Evolutionary conservation across 192 early-diverging fungal species (phyloP).

Genomic region (Backusella circina): DNA sequence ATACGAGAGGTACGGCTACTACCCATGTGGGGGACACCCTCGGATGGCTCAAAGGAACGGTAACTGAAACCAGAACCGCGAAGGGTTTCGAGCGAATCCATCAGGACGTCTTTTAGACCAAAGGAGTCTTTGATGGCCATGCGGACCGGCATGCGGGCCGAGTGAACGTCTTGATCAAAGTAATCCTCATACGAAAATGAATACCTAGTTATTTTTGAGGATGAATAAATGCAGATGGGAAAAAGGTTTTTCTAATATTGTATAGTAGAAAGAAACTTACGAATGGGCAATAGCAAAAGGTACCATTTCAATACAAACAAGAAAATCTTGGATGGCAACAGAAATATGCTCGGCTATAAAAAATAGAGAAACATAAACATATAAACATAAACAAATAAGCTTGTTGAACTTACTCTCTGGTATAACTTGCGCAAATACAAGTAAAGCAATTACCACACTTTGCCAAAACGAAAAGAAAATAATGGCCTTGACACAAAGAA

Average conservation of each 20-base stretch:
- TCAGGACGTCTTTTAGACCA: slow-evolving; percentile 79
- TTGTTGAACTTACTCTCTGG: slow-evolving; percentile 51
- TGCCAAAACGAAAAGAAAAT: slow-evolving; percentile 97
- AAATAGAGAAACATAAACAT: slow-evolving; percentile 23
- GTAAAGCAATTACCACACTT: slow-evolving; percentile 75
- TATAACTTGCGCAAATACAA: slow-evolving; percentile 75
- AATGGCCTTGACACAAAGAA: slow-evolving; percentile 89
- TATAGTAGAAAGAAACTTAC: slow-evolving; percentile 43
- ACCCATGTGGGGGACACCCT: slow-evolving; percentile 54
- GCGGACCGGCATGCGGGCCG: slow-evolving; percentile 69
- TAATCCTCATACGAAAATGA: slow-evolving; percentile 86
- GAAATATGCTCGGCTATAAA: slow-evolving; percentile 60
- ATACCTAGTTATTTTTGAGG: slow-evolving; percentile 49
- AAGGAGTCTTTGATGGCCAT: slow-evolving; percentile 80
- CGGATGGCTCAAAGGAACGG: slow-evolving; percentile 72
- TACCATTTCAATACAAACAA: slow-evolving; percentile 91
- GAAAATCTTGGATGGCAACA: slow-evolving; percentile 82
- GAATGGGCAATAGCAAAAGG: slow-evolving; percentile 76
- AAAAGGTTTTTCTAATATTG: background rate
- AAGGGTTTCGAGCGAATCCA: slow-evolving; percentile 77
- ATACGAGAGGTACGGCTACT: slow-evolving; percentile 52
- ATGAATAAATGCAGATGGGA: slow-evolving; percentile 47
- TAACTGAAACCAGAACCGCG: slow-evolving; percentile 78
- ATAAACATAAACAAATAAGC: slow-evolving; percentile 9
- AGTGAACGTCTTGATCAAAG: slow-evolving; percentile 60